Evolutionary conservation across 2,329 filamentous ascomycete species (phyloP).

Genomic region (Lizonia empirigonia): DNA sequence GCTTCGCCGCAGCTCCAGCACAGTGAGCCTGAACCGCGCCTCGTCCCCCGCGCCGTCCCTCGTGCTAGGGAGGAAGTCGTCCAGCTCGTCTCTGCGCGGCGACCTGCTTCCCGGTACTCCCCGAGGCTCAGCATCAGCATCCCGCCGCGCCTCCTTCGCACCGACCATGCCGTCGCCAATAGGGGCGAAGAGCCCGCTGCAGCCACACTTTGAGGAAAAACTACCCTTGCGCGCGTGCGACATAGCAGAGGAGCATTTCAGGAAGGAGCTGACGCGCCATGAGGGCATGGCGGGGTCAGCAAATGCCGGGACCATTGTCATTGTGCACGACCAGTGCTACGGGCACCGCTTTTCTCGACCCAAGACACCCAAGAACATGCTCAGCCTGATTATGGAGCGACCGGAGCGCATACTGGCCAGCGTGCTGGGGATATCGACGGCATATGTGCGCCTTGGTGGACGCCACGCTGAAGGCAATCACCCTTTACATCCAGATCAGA

Average conservation of each 20-base stretch:
- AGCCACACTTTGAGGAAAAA: constrained; percentile 46
- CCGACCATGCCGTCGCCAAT: constrained; percentile 49
- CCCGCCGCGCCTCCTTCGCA: constrained; percentile 53
- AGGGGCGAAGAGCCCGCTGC: constrained; percentile 49
- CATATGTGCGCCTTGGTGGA: constrained; percentile 88
- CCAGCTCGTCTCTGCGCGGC: constrained; percentile 51
- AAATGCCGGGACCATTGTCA: constrained; percentile 71
- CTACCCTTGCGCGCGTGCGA: constrained; percentile 58
- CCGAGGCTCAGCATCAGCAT: constrained; percentile 41
- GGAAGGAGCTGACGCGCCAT: constrained; percentile 69
- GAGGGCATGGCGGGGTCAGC: constrained; percentile 51
- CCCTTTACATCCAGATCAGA: constrained; percentile 68
- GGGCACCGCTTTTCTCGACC: constrained; percentile 89
- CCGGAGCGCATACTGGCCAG: constrained; percentile 88
- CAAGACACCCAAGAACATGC: constrained; percentile 70
- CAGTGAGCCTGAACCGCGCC: constrained; percentile 49
- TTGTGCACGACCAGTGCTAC: constrained; percentile 93
- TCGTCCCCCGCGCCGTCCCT: constrained; percentile 48
- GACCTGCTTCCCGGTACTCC: constrained; percentile 43
- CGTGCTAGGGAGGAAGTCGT: constrained; percentile 50
- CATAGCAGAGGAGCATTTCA: constrained; percentile 72
- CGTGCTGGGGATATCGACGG: constrained; percentile 79
- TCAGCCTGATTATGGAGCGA: constrained; percentile 87
- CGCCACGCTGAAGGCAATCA: constrained; percentile 73
- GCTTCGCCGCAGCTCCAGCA: constrained; percentile 52